These are phyloP conservation scores for Gastrodia elata DNA, from an alignment of 106 monocot genomes.

Conservation along the genomic window DNA sequence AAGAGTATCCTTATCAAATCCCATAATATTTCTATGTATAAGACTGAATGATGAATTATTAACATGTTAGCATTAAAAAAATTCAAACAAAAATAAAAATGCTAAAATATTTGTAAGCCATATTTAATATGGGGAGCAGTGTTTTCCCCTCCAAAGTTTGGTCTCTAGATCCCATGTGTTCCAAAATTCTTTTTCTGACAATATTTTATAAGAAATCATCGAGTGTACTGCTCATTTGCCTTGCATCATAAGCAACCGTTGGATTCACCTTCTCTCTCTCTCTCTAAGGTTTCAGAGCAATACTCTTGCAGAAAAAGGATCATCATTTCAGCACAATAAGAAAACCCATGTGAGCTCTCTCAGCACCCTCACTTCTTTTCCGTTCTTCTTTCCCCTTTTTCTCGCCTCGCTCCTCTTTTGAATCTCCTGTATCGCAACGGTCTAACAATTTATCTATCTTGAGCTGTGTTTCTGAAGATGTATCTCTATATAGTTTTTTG, in stretches of 20 bases:
- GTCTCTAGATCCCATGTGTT: conserved; percentile 8
- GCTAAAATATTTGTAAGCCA: too few species aligned
- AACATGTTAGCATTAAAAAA: too few species aligned
- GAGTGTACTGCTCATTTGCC: conserved; percentile 39
- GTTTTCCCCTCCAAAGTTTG: conserved; percentile 7
- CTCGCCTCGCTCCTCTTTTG: too few species aligned
- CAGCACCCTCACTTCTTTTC: conserved; percentile 4
- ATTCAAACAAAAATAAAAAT: too few species aligned
- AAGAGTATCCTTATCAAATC: not conserved
- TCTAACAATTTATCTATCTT: conserved; percentile 13
- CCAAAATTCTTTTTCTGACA: conserved; percentile 7
- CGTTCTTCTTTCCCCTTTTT: not conserved
- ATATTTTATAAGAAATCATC: conserved; percentile 30
- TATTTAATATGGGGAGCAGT: too few species aligned
- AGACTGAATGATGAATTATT: too few species aligned
- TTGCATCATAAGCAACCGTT: conserved; percentile 40
- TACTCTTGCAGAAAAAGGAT: conserved; percentile 39
- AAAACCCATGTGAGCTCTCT: conserved; percentile 42
- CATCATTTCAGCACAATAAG: conserved; percentile 24
- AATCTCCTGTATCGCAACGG: not conserved
- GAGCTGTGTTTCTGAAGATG: conserved; percentile 2
- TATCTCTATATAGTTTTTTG: conserved; percentile 5
- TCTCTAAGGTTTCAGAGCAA: conserved; percentile 11
- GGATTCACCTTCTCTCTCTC: conserved; percentile 28
- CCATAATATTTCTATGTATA: not conserved